Evolutionary conservation across 2,329 filamentous ascomycete species (phyloP), one percentile per base, ranked within the genome.

Genomic region (Epichloe sylvatica): DNA sequence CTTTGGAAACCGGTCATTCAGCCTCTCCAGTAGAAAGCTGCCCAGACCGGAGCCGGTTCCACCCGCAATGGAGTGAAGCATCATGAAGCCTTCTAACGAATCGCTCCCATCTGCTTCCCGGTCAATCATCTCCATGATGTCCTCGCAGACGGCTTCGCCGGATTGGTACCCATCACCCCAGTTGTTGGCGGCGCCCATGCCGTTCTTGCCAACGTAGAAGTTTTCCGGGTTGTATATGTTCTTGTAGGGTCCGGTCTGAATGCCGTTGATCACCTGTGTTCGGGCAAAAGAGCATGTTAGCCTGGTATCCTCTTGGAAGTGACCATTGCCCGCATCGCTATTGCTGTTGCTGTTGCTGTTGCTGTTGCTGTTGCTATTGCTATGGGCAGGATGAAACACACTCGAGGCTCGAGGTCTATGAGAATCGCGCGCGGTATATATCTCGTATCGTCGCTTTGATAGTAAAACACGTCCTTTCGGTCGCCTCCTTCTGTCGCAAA

Each of bases 151-250:
- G 42, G 77, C 75, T 66, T 96, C 90, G 57, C 90, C 92, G 49
- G 87, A 90, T 57, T 92, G 83, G 69, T 98, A 98, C 44, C 92
- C 92, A 62, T 92, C 86, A 53, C 90, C 92, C 92, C 92, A 98
- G 67, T 97, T 98, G 69, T 98, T 98, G 43, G 89, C 92, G 6
- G 92, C 92, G 43, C 92, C 92, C 49, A 87, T 81, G 51, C 92
- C 92, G 69, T 91, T 85, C 66, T 95, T 94, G 60, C 91, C 88
- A 48, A 97, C 81, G 65, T 94, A 98, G 70, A 97, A 96, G 73
- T 98, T 98, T 69, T 98, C 92, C 0, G 92, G 92, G 65, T 98
- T 98, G 78, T 98, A 98, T 52, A 98, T 98, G 66, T 98, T 97
- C 67, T 84, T 88, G 74, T 98, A 98, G 0, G 90, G 83, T 1